phyloP scores from a whole-genome alignment of 345 rosid genomes.

The Acer saccharum region DNA sequence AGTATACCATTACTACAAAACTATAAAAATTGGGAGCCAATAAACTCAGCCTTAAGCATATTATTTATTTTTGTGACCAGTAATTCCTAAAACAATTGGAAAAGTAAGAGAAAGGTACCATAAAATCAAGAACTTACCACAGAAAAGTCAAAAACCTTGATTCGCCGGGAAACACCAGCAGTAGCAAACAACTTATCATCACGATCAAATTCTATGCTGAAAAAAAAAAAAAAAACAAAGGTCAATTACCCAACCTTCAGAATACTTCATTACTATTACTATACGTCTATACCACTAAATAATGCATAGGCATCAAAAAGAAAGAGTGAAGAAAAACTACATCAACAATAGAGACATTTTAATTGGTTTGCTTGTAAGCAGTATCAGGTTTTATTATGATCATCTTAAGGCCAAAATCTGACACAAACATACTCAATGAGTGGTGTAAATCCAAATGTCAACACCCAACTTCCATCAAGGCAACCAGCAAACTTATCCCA shows the following conservation, averaged over 20 bases:
- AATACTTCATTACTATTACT: neutral
- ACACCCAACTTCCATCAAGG: neutral
- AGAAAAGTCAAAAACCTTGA: conserved; percentile 93
- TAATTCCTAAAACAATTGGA: neutral
- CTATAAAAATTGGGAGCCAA: neutral
- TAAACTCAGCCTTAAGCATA: neutral
- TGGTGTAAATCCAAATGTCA: neutral
- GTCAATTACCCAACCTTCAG: conserved; percentile 18
- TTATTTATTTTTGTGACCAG: neutral
- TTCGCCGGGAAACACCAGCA: conserved; percentile 96
- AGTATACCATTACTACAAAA: neutral
- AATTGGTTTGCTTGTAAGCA: neutral
- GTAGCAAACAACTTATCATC: conserved; percentile 97
- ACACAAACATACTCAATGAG: neutral
- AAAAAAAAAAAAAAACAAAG: conserved; percentile 15
- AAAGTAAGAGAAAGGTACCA: conserved; percentile 2
- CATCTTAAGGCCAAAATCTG: neutral
- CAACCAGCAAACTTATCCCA: neutral
- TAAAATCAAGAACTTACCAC: conserved; percentile 50
- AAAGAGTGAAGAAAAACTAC: neutral
- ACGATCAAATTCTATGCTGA: conserved; percentile 98
- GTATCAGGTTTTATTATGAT: neutral
- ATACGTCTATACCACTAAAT: neutral
- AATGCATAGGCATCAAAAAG: neutral
- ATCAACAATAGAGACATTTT: neutral